Evolutionary conservation across 768 basidiomycete species (phyloP).

Genomic region (Tylopilus rubrobrunneus): DNA sequence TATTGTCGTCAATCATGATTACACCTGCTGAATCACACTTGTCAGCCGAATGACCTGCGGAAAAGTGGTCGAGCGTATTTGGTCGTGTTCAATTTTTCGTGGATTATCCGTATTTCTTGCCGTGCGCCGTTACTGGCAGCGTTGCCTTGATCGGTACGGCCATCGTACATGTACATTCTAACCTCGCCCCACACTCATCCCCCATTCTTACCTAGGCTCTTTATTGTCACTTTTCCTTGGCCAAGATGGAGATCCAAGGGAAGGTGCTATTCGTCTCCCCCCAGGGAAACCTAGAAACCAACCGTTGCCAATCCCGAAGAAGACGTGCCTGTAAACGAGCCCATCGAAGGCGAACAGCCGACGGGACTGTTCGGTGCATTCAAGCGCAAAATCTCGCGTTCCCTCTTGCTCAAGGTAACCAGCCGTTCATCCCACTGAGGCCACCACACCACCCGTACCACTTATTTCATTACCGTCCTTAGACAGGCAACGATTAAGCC

Average conservation of each 20-base stretch:
- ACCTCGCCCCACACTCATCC: background rate
- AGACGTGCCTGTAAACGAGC: constrained; percentile 33
- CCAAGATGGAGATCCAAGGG: constrained; percentile 74
- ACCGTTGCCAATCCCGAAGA: constrained; percentile 1
- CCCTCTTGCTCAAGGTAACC: constrained; percentile 47
- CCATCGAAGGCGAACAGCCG: constrained; percentile 39
- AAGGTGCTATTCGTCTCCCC: constrained; percentile 78
- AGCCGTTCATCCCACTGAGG: constrained; percentile 33
- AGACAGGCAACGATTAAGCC: constrained; percentile 49
- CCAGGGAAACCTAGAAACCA: constrained; percentile 57
- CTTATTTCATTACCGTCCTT: constrained; percentile 39
- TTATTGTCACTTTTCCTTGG: constrained; percentile 85
- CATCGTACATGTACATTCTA: background rate
- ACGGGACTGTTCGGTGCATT: constrained; percentile 37
- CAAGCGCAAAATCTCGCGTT: constrained; percentile 47
- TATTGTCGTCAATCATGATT: background rate
- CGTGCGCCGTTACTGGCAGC: constrained; percentile 67
- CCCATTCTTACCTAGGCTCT: constrained; percentile 46
- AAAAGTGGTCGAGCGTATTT: constrained; percentile 82
- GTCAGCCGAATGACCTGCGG: constrained; percentile 76
- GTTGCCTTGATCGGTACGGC: constrained; percentile 67
- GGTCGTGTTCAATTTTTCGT: constrained; percentile 62
- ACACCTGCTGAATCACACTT: constrained; percentile 7
- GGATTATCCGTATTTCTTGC: constrained; percentile 50
- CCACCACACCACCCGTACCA: constrained; percentile 41